A percentile compares a stretch with the other conserved stretches of the same genome.
These are phyloP conservation scores for Rubia tinctorum DNA, from an alignment of 305 asterid genomes.

Conservation along the genomic window DNA sequence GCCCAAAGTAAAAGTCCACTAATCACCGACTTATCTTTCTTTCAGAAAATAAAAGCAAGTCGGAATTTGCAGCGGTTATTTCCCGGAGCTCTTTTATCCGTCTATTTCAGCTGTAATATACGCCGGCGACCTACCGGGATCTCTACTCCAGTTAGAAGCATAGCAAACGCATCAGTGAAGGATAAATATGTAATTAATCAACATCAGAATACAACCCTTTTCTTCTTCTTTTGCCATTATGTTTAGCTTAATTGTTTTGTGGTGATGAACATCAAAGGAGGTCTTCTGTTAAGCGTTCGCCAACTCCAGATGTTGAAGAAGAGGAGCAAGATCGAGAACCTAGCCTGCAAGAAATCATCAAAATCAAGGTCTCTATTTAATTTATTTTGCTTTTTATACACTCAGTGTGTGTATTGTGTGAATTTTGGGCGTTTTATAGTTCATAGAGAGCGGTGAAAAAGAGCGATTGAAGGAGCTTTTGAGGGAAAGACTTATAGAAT, in stretches of 20 bases:
- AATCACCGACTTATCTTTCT: no score
- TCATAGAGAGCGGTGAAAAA: constrained; percentile 54
- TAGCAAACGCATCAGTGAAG: background rate
- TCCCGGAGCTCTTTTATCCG: no score
- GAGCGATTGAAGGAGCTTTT: constrained; percentile 62
- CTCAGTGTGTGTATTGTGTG: background rate
- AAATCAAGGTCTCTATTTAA: constrained; percentile 34
- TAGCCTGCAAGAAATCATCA: constrained; percentile 47
- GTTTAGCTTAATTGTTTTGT: background rate
- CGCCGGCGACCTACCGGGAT: no score
- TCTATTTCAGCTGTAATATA: no score
- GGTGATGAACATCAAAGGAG: constrained; percentile 31
- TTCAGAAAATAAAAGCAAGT: no score
- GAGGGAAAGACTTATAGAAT: constrained; percentile 58
- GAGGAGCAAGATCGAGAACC: constrained; percentile 48
- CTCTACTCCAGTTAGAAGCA: no score
- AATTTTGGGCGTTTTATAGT: constrained; percentile 24
- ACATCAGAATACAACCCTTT: background rate
- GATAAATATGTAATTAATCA: constrained; percentile 15
- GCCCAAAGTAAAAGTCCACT: background rate
- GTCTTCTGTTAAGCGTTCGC: constrained; percentile 60
- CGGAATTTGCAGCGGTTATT: no score
- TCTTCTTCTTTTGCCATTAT: background rate
- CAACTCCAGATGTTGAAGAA: constrained; percentile 52
- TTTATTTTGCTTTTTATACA: background rate